Base-by-base conservation (phyloP, 495 filamentous ascomycete species). In the Podospora pseudoanserina region DNA sequence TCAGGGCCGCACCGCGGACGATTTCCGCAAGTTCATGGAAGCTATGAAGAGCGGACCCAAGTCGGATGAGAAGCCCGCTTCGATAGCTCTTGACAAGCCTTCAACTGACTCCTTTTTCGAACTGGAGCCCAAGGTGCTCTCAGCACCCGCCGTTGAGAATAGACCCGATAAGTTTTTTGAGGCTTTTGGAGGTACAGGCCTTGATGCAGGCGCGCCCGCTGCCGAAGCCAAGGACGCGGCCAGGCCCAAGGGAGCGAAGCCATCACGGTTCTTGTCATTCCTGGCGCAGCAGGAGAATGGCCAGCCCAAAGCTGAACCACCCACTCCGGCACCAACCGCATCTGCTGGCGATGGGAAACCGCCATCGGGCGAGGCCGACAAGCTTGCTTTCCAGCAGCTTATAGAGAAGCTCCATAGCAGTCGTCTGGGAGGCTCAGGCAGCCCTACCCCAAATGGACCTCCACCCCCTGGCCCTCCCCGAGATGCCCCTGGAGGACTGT, bases 1-100 rank as follows among this genome's bases (percentile, higher is more conserved):
- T 58, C 87, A 88, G 66, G 87, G 83, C 19, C 91, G 91, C 74
- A 96, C 91, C 11, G 89, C 91, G 74, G 93, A 96, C 73, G 93
- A 98, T 65, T 98, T 99, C 77, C 90, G 97, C 78, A 90, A 90
- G 68, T 99, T 96, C 88, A 97, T 97, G 80, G 92, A 95, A 71
- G 83, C 81, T 62, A 96, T 96, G 94, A 97, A 94, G 53, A 68
- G 63, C 71, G 71, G 74, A 1, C 55, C 72, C 74, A 75, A 77
- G 66, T 5, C 85, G 79, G 75, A 77, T 53, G 85, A 87, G 68
- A 88, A 86, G 75, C 78, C 73, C 54, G 76, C 82, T 30, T 73
- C 72, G 54, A 67, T 76, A 4, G 26, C 64, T 70, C n/a, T 58
- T 13, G 78, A 74, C 39, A 73, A 73, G 70, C 59, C 72, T 57